These are phyloP conservation scores for Physcomitrellopsis africana DNA, from an alignment of 225 moss, liverwort and hornwort genomes.

Conservation along the genomic window DNA sequence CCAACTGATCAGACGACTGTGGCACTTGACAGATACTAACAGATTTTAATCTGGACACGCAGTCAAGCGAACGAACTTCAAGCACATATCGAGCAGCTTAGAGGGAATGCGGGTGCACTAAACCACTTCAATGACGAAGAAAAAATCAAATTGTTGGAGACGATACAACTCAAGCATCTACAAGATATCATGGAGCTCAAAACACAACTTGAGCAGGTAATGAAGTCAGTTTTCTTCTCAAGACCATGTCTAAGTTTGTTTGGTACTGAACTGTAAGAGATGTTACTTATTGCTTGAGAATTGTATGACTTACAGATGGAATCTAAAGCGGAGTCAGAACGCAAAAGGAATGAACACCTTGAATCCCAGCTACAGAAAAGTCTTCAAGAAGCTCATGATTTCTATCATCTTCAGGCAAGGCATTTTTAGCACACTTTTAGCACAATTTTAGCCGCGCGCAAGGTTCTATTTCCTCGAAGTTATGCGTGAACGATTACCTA, in stretches of 20 bases:
- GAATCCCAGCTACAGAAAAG: constrained; percentile 44
- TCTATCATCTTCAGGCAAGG: constrained; percentile 48
- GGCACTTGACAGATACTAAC: background rate
- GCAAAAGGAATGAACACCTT: constrained; percentile 23
- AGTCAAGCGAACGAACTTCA: constrained; percentile 71
- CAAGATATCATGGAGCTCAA: constrained; percentile 34
- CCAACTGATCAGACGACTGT: background rate
- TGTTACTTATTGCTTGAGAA: background rate
- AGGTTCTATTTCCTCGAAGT: background rate
- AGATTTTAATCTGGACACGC: background rate
- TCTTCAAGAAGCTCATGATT: constrained; percentile 40
- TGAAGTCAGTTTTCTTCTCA: background rate
- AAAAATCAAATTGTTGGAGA: constrained; percentile 10
- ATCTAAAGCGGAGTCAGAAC: constrained; percentile 30
- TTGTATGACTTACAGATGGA: constrained; percentile 33
- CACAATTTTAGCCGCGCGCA: background rate
- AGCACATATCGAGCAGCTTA: constrained; percentile 44
- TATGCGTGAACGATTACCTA: background rate
- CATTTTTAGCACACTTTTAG: background rate
- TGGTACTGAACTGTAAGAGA: background rate
- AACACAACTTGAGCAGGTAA: constrained; percentile 41
- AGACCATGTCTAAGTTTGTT: background rate
- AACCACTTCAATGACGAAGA: background rate
- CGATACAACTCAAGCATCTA: constrained; percentile 21
- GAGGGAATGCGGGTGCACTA: constrained; percentile 15